Base-by-base conservation (phyloP, 768 basidiomycete genomes). In the Suillus fuscotomentosus region DNA sequence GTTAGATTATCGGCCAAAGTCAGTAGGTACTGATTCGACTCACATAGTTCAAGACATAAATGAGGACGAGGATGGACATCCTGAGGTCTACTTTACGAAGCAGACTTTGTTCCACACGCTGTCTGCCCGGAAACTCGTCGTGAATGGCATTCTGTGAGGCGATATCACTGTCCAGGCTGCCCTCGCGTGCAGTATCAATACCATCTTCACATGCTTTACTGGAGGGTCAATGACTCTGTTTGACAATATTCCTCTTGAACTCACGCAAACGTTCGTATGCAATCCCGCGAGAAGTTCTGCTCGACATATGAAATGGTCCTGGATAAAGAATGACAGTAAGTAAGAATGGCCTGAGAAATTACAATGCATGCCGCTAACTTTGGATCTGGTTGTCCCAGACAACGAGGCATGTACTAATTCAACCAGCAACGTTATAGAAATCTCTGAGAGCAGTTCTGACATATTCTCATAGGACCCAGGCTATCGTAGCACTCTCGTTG, bases 21-120 rank as follows among this genome's bases (percentile, higher is more conserved):
- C 42, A 62, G 38, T 17, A 41, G 15, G 47, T 31, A 57, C 51
- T 14, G 38, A 34, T 36, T 51, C 17, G n/a, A 70, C 27, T 74
- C 61, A 78, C 75, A 55, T 72, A 77, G 69, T 78, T 78, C 7
- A 79, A 60, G 45, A 79, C 69, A 60, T 79, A 78, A 63, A 78
- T 76, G 14, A 77, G 43, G 31, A 77, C 68, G 31, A 77, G 57
- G 60, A 79, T 78, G 38, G 74, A 72, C 76, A 78, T 77, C 41
- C 76, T 73, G 31, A 65, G 60, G 39, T 78, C 78, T 41, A 77
- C 54, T 60, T 77, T 77, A 60, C 71, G 69, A 31, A 84, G 62
- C 31, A 84, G 76, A 68, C 74, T 81, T 66, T 71, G 75, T 73
- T 84, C 83, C 31, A 84, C 64, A 38, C 50, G 67, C 65, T 73